Conservation (phyloP, 768 basidiomycete species). For the Pleurotus giganteus region DNA sequence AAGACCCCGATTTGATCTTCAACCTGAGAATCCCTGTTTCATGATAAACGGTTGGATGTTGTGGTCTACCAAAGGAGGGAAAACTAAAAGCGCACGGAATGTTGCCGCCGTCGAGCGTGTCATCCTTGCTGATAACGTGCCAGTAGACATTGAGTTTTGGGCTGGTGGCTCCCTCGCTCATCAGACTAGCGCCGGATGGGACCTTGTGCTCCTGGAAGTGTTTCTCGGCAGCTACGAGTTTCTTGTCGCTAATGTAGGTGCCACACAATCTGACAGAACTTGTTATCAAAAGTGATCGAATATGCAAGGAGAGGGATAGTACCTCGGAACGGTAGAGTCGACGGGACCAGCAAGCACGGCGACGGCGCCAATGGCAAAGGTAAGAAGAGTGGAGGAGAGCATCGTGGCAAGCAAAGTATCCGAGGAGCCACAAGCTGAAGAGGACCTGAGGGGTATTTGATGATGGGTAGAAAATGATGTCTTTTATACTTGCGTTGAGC, state of each 20-base stretch:
- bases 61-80: neutral
- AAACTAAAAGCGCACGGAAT: slow-evolving; percentile 31
- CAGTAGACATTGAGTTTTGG: slow-evolving; percentile 23
- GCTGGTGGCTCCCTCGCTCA: neutral
- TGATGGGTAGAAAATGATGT: neutral
- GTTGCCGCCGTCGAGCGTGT: slow-evolving; percentile 34
- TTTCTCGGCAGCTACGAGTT: slow-evolving; percentile 34
- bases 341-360: slow-evolving; percentile 26
- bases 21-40: slow-evolving; percentile 35
- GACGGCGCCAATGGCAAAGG: slow-evolving; percentile 26
- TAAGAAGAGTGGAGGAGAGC: slow-evolving; percentile 24
- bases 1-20: slow-evolving; percentile 35
- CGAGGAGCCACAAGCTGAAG: neutral
- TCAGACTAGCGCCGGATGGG: slow-evolving; percentile 9
- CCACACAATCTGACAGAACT: slow-evolving; percentile 34
- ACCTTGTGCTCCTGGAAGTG: slow-evolving; percentile 41
- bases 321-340: slow-evolving; percentile 15
- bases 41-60: neutral
- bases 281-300: neutral
- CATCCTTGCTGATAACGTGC: slow-evolving; percentile 33
- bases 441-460: neutral
- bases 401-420: slow-evolving; percentile 15
- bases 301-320: slow-evolving; percentile 15
- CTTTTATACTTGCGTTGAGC: slow-evolving; percentile 2
- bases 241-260: slow-evolving; percentile 31